Evolutionary conservation across 208 protist genomes (phyloP).

Genomic region (Trypanosoma cruzi): DNA sequence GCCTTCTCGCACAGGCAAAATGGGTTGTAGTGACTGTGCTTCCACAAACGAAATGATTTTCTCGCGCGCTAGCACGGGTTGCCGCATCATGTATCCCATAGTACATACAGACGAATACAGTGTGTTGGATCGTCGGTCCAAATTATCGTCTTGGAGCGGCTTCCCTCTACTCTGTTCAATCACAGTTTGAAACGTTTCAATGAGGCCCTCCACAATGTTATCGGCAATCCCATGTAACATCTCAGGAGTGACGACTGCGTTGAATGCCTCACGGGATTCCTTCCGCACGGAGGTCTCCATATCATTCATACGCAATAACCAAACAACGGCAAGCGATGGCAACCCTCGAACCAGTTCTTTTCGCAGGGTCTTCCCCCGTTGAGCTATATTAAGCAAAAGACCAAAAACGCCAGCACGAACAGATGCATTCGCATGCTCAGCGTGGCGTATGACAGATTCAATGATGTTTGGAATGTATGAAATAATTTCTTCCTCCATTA

Average conservation of each 20-base stretch:
- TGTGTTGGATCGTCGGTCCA: conserved; percentile 65
- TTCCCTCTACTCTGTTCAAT: conserved; percentile 34
- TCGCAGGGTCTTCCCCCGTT: conserved; percentile 53
- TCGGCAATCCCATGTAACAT: conserved; percentile 72
- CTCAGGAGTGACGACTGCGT: conserved; percentile 56
- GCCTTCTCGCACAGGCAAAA: conserved; percentile 45
- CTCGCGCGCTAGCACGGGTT: conserved; percentile 58
- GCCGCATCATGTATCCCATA: conserved; percentile 84
- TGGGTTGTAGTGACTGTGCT: conserved; percentile 28
- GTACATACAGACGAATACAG: conserved; percentile 62
- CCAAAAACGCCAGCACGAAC: conserved; percentile 63
- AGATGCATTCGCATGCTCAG: conserved; percentile 56
- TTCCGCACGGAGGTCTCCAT: conserved; percentile 64
- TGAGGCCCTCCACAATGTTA: conserved; percentile 43
- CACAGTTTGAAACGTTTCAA: conserved; percentile 42
- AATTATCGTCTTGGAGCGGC: conserved; percentile 67
- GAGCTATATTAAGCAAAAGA: conserved; percentile 53
- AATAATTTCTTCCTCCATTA: conserved; percentile 40
- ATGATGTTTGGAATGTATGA: conserved; percentile 53
- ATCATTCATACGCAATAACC: conserved; percentile 86
- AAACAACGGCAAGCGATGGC: conserved; percentile 54
- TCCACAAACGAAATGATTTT: conserved; percentile 68
- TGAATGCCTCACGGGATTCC: conserved; percentile 58
- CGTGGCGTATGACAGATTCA: conserved; percentile 65
- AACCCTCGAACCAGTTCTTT: conserved; percentile 38